These are phyloP conservation scores for Malania oleifera DNA, from an alignment of 164 flowering plant species.

Conservation along the genomic window DNA sequence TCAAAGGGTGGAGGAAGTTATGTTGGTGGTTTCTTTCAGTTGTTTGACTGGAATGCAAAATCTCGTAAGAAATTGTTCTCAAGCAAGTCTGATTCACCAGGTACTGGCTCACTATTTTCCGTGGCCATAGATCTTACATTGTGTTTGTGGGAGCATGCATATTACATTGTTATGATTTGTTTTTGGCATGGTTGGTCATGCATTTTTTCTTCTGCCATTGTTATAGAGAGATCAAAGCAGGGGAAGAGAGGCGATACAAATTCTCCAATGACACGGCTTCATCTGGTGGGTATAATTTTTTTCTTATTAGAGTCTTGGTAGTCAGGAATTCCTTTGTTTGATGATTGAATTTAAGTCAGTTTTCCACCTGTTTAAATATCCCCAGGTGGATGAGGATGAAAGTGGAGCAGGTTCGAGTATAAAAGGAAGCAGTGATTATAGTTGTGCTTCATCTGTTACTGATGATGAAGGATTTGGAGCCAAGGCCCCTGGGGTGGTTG, in stretches of 20 bases:
- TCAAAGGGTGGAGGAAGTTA: slow-evolving; percentile 57
- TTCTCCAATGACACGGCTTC: slow-evolving; percentile 39
- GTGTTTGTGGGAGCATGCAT: not conserved
- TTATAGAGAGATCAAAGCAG: slow-evolving; percentile 60
- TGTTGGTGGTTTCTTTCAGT: slow-evolving; percentile 80
- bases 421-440: slow-evolving; percentile 64
- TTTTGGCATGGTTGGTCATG: not conserved
- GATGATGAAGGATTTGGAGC: slow-evolving; percentile 67
- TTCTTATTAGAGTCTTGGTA: not conserved
- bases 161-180: not conserved
- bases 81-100: slow-evolving; percentile 60
- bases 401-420: slow-evolving; percentile 35
- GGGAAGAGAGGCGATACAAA: slow-evolving; percentile 55
- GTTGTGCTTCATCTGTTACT: slow-evolving; percentile 85
- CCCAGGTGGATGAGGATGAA: slow-evolving; percentile 68
- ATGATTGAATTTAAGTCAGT: not conserved
- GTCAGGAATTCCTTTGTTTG: not conserved
- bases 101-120: slow-evolving; percentile 29
- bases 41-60: slow-evolving; percentile 91
- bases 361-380: not conserved
- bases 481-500: slow-evolving; percentile 83
- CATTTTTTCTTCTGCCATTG: slow-evolving; percentile 3
- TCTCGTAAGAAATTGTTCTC: slow-evolving; percentile 85
- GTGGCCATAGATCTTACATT: not conserved
- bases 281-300: slow-evolving; percentile 36